phyloP scores from a whole-genome alignment of 305 asterid species.

The Fraxinus velutina region DNA sequence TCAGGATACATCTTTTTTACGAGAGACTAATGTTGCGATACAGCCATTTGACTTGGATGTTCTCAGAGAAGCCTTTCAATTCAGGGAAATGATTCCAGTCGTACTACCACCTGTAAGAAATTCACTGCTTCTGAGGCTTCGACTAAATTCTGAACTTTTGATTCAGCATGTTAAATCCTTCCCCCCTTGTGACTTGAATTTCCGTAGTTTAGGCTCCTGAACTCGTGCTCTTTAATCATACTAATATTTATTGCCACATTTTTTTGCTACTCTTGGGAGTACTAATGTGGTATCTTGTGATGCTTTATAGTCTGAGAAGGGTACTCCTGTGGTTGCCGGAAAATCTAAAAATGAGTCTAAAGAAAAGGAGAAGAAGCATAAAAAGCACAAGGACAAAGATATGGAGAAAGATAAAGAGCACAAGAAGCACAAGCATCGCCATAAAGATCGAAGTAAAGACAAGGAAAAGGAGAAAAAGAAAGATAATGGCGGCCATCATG shows the following conservation, averaged over 20 bases:
- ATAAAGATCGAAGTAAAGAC: conserved; percentile 13
- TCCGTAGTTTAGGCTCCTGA: not conserved
- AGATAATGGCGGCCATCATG: not conserved
- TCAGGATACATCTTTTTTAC: not conserved
- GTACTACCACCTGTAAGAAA: conserved; percentile 21
- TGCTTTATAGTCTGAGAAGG: conserved; percentile 3
- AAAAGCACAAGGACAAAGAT: not conserved
- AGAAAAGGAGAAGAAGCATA: conserved; percentile 18
- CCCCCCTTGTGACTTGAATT: not conserved
- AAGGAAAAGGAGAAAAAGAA: conserved; percentile 9
- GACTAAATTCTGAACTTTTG: not conserved
- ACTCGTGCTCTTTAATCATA: not conserved
- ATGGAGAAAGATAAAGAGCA: conserved; percentile 17
- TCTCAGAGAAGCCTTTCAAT: conserved; percentile 27
- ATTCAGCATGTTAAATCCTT: not conserved
- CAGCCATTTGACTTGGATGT: conserved; percentile 26
- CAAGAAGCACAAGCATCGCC: conserved; percentile 7
- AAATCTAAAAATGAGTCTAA: conserved; percentile 9
- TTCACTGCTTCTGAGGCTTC: not conserved
- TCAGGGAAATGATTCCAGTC: conserved; percentile 16
- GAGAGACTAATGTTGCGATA: not conserved
- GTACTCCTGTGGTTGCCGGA: not conserved
- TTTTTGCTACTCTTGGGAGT: not conserved
- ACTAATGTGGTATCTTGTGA: not conserved
- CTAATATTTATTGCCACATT: not conserved